phyloP scores from a whole-genome alignment of 2,329 filamentous ascomycete genomes.

The Metarhizium album region DNA sequence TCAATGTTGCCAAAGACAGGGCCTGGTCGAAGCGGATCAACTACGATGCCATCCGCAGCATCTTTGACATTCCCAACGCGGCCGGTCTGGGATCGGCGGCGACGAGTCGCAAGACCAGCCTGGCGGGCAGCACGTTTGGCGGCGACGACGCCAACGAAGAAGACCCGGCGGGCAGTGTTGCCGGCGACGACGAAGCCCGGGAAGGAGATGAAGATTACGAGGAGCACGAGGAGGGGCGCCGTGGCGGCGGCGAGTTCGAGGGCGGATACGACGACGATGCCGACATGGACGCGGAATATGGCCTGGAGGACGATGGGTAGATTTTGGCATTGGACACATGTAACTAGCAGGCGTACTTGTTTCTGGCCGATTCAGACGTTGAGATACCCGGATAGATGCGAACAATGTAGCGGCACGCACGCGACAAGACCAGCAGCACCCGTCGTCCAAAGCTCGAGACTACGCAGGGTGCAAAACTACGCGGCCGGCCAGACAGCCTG shows the following conservation, averaged over 20 bases:
- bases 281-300: conserved; percentile 25
- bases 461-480: too few relatives aligned
- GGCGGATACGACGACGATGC: conserved; percentile 25
- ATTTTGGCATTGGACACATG: background rate
- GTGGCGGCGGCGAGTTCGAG: conserved; percentile 24
- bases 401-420: background rate
- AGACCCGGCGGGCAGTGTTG: conserved; percentile 24
- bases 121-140: conserved; percentile 25
- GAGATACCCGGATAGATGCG: background rate
- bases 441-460: too few relatives aligned
- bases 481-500: too few relatives aligned
- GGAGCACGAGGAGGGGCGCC: conserved; percentile 26
- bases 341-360: background rate
- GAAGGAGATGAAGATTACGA: conserved; percentile 23
- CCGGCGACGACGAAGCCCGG: conserved; percentile 22
- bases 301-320: conserved; percentile 7
- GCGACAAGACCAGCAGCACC: too few relatives aligned
- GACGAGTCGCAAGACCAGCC: conserved; percentile 33
- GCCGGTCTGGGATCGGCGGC: conserved; percentile 38
- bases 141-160: conserved; percentile 26
- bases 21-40: conserved; percentile 67
- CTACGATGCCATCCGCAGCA: conserved; percentile 50
- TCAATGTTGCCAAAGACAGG: conserved; percentile 55
- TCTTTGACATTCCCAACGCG: conserved; percentile 39
- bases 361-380: background rate